Conservation (phyloP, 2,329 filamentous ascomycete genomes). For the Microdochium nivale region DNA sequence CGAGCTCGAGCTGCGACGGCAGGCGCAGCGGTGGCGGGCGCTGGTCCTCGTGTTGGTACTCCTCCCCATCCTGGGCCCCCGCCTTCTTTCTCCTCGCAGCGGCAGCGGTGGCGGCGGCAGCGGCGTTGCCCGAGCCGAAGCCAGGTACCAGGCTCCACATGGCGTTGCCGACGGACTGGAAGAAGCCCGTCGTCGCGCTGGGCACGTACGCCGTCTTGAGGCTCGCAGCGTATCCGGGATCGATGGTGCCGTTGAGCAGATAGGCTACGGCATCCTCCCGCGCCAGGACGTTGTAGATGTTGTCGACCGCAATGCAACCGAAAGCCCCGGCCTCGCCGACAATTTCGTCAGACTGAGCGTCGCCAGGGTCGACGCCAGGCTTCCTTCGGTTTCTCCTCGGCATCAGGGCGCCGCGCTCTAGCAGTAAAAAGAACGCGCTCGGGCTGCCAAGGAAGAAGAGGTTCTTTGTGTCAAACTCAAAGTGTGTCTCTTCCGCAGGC, state of each 20-base stretch:
- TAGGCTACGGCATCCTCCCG: slow-evolving; percentile 75
- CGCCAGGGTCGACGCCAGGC: slow-evolving; percentile 59
- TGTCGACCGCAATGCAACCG: slow-evolving; percentile 88
- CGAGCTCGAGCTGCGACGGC: slow-evolving; percentile 71
- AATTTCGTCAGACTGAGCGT: slow-evolving; percentile 47
- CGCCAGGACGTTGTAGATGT: slow-evolving; percentile 86
- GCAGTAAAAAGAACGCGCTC: slow-evolving; percentile 82
- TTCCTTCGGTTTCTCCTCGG: slow-evolving; percentile 72
- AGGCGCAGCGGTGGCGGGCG: slow-evolving; percentile 36
- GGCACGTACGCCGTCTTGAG: slow-evolving; percentile 76
- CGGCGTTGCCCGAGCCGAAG: slow-evolving; percentile 17
- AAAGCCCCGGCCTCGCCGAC: slow-evolving; percentile 74
- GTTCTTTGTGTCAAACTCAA: slow-evolving; percentile 88
- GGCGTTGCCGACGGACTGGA: slow-evolving; percentile 54
- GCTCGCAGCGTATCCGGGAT: slow-evolving; percentile 66
- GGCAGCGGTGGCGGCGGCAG: slow-evolving; percentile 33
- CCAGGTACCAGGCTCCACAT: slow-evolving; percentile 55
- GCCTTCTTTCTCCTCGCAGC: too few species aligned
- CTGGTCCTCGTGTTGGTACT: too few species aligned
- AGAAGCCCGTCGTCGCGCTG: slow-evolving; percentile 56
- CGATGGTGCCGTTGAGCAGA: slow-evolving; percentile 82
- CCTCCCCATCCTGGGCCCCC: too few species aligned
- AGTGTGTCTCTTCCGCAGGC: slow-evolving; percentile 45
- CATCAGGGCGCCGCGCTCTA: slow-evolving; percentile 64
- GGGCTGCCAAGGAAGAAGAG: slow-evolving; percentile 87